Evolutionary conservation across 495 filamentous ascomycete genomes (phyloP), one percentile per base, ranked within the genome.

Genomic region (Tuber melanosporum): DNA sequence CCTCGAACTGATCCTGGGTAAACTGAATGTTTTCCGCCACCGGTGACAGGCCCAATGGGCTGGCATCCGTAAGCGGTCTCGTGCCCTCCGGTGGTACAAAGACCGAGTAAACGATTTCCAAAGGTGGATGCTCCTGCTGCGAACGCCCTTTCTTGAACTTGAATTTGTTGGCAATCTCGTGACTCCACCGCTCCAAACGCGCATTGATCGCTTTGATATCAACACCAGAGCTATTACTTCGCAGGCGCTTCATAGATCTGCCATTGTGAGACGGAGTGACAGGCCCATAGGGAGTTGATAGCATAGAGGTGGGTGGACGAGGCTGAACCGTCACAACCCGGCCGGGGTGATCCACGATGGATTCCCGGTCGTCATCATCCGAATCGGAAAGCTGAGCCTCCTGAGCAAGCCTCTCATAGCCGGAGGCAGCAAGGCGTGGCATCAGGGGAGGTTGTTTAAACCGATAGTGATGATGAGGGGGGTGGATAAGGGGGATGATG

Each of bases 191-290:
- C 84, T 99, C 95, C 32, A 99, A 87, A 71, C 95, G 90, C 74
- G 95, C 94, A 85, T 99, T 99, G 84, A 99, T 98, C 77, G 95
- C 95, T 85, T 98, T 98, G 81, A 99, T 94, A 84, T 99, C 95
- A 17, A 98, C 95, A 7, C 93, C 94, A 44, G 93, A 94, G 75
- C 90, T 92, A 83, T 93, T 97, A 76, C 94, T 91, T 78, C 91
- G 87, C 41, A 78, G 76, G 39, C 79, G 78, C 72, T 81, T 81
- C 74, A 81, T 74, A 47, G 78, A 66, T 41, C 78, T 77, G 15
- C 78, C 77, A 78, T 78, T 82, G 46, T 78, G 76, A 36, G 76
- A 82, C 26, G 78, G 78, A 20, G 78, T 78, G 73, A 79, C 70
- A 19, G 79, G 79, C 32, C 77, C 79, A 52, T 80, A 80, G 14